Base-by-base conservation (phyloP, 2,329 filamentous ascomycete species). In the Hirsutella rhossiliensis region DNA sequence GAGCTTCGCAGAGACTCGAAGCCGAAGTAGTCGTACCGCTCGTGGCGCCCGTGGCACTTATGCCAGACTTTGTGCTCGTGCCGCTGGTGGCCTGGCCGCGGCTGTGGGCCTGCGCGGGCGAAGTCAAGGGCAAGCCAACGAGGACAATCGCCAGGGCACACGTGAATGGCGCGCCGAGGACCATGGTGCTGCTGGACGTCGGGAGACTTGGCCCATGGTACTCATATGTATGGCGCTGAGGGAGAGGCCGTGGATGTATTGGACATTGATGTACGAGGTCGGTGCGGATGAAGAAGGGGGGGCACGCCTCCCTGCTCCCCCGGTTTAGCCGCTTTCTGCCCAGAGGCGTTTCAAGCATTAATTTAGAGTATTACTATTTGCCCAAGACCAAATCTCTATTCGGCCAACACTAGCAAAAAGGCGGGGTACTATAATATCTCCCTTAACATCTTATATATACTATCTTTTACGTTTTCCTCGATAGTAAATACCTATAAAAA, bases 1-100 rank as follows among this genome's bases (percentile, higher is more conserved):
- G 75, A 43, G 65, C 71, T 52, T 75, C 72, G 63, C 76, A 80
- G 38, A 50, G 13, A 27, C 32, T 29, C 17, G 38, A 30, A 2
- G 11, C 28, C 18, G 19, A 12, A 13, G 27, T 11, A 11, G 23
- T 23, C 20, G 41, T 13, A 20, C 11, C 12, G 30, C 19, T 17
- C 20, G 30, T 28, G 29, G 17, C 30, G 20, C 29, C 31, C 9
- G 11, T 19, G 15, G 43, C n/a, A 38, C 23, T 36, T 37, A 19
- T 13, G 34, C 13, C 41, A 7, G 38, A 18, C 15, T 5, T 27
- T 11, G 18, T 36, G 28, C 9, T 34, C 17, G 12, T 15, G 38
- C 6, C 17, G 29, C 9, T 41, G 43, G n/a, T 34, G 12, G 23
- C 23, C 12, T 15, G 29, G 13, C 31, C 32, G 5, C 27, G 11